phyloP scores from a whole-genome alignment of 2,329 filamentous ascomycete genomes.

The Penicillium occitanis region DNA sequence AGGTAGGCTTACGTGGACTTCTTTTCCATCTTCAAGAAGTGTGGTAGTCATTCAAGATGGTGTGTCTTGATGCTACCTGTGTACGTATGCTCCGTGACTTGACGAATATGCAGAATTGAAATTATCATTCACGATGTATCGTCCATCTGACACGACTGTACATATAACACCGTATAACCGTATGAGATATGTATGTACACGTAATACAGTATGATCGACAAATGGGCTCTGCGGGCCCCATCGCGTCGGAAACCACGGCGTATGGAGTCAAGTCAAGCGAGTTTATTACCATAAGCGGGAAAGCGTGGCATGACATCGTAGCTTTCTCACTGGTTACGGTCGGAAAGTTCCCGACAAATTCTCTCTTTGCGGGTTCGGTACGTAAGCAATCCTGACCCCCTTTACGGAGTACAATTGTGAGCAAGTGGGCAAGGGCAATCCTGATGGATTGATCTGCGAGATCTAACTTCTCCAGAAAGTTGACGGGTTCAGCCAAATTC shows the following conservation, averaged over 20 bases:
- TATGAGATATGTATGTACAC: not conserved
- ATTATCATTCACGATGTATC: not conserved
- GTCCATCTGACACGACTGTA: not conserved
- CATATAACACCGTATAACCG: not conserved
- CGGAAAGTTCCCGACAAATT: not conserved
- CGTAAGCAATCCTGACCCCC: not conserved
- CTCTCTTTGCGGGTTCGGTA: not conserved
- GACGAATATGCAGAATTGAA: not conserved
- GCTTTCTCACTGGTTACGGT: not conserved
- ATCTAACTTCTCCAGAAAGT: not conserved
- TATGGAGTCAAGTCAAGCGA: not conserved
- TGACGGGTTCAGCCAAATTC: not conserved
- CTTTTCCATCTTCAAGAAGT: not conserved
- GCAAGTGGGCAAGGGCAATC: not conserved
- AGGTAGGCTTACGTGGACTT: not conserved
- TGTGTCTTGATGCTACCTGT: not conserved
- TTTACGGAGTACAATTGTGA: not conserved
- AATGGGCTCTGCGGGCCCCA: not conserved
- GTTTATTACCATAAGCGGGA: not conserved
- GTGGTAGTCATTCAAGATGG: not conserved
- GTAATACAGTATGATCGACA: constrained; percentile 8
- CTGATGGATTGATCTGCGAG: not conserved
- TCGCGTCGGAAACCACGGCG: not conserved
- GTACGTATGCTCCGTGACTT: not conserved
- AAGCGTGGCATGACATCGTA: not conserved